Conservation (phyloP, 164 flowering plant genomes). For the Chimonanthus salicifolius region DNA sequence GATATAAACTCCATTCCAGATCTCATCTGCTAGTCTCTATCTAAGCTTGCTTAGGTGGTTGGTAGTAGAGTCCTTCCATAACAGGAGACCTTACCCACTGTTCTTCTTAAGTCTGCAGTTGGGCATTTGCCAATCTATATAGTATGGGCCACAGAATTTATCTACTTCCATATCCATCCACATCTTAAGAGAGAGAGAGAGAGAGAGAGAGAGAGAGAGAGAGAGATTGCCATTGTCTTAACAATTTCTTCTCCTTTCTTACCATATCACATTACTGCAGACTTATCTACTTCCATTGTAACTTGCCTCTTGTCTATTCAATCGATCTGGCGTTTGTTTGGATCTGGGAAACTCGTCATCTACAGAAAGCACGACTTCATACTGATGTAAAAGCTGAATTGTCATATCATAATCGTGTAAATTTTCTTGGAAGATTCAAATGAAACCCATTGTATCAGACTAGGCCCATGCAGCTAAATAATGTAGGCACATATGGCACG, state of each 20-base stretch:
- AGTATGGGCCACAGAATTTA: slow-evolving; percentile 38
- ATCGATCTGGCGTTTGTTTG: not conserved
- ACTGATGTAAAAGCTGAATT: too few species aligned
- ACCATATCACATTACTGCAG: too few species aligned
- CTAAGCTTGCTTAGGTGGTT: not conserved
- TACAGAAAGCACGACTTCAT: too few species aligned
- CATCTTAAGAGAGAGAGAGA: too few species aligned
- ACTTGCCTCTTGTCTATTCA: not conserved
- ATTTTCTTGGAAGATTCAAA: too few species aligned
- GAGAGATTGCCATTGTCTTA: not conserved
- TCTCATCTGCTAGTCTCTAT: not conserved
- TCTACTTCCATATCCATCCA: too few species aligned
- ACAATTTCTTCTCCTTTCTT: too few species aligned
- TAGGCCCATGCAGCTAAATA: too few species aligned
- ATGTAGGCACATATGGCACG: too few species aligned
- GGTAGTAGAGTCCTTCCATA: not conserved
- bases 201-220: not conserved
- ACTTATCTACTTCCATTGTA: not conserved
- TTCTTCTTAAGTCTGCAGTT: slow-evolving; percentile 17
- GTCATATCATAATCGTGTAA: too few species aligned
- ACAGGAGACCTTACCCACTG: not conserved
- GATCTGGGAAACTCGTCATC: not conserved
- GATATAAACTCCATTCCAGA: not conserved
- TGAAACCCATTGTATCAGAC: too few species aligned
- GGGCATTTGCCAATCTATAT: slow-evolving; percentile 20